Evolutionary conservation across 148 eudicot genomes (phyloP).

Genomic region (Dianthus caryophyllus): DNA sequence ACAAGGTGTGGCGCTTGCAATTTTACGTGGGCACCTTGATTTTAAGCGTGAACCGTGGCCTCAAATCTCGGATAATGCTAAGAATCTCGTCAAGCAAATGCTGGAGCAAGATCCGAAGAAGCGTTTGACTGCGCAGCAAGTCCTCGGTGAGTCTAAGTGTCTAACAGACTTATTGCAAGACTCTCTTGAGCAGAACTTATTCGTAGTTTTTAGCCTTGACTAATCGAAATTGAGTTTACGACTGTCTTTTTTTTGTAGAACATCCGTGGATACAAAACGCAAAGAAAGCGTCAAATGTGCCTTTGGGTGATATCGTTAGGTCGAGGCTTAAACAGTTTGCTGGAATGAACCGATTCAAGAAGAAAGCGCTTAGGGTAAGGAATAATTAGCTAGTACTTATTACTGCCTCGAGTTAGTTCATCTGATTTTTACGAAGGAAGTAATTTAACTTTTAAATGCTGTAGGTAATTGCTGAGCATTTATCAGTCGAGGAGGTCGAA

Average conservation of each 20-base stretch:
- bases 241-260: constrained; percentile 36
- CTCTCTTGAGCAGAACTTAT: too few relatives aligned
- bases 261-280: constrained; percentile 91
- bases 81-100: constrained; percentile 75
- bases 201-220: background rate
- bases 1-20: constrained; percentile 89
- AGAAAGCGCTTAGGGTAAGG: constrained; percentile 70
- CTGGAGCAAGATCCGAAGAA: constrained; percentile 69
- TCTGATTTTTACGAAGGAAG: background rate
- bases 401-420: background rate
- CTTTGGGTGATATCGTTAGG: constrained; percentile 84
- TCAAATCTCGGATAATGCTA: constrained; percentile 78
- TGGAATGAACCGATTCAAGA: constrained; percentile 82
- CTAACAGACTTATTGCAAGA: too few relatives aligned
- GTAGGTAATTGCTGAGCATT: constrained; percentile 84
- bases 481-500: constrained; percentile 74
- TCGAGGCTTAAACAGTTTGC: constrained; percentile 85
- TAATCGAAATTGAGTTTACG: background rate
- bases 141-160: constrained; percentile 67
- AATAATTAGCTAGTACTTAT: background rate
- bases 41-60: constrained; percentile 95
- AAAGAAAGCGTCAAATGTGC: constrained; percentile 88
- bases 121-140: constrained; percentile 84
- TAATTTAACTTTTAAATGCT: constrained; percentile 4
- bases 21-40: constrained; percentile 67